Evolutionary conservation across 306 rosid species (phyloP).

Genomic region (Mimosa pudica): DNA sequence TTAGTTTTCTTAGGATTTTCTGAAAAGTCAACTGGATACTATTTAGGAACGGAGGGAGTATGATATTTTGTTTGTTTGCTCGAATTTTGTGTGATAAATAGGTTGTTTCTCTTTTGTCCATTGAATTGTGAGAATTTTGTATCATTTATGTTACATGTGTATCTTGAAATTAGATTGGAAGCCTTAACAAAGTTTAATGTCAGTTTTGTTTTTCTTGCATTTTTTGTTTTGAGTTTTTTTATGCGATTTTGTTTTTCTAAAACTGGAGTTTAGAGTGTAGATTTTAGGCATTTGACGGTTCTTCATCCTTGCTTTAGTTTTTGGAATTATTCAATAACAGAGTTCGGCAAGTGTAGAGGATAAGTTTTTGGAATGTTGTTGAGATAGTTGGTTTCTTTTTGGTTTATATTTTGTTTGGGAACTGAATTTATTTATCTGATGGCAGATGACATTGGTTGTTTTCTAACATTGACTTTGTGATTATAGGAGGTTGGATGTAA

Average conservation of each 20-base stretch:
- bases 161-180: not conserved
- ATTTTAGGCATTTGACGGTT: not conserved
- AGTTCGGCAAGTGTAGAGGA: constrained; percentile 22
- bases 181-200: not conserved
- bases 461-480: constrained; percentile 28
- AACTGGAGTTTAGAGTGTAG: not conserved
- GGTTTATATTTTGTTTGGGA: constrained; percentile 7
- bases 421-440: constrained; percentile 1
- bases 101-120: not conserved
- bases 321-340: not conserved
- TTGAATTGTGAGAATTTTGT: not conserved
- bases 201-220: not conserved
- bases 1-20: too few species aligned
- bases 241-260: not conserved
- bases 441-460: constrained; percentile 5
- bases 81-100: not conserved
- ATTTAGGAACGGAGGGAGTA: not conserved
- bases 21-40: too few species aligned
- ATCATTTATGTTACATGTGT: not conserved
- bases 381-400: not conserved
- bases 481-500: constrained; percentile 95
- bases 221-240: not conserved
- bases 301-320: not conserved
- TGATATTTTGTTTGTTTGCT: constrained; percentile 3
- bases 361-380: constrained; percentile 17